A percentile compares a stretch with the other conserved stretches of the same genome.
Evolutionary conservation across 1,139 yeast genomes (phyloP).

Genomic region (Barnettozyma hawaiiensis): DNA sequence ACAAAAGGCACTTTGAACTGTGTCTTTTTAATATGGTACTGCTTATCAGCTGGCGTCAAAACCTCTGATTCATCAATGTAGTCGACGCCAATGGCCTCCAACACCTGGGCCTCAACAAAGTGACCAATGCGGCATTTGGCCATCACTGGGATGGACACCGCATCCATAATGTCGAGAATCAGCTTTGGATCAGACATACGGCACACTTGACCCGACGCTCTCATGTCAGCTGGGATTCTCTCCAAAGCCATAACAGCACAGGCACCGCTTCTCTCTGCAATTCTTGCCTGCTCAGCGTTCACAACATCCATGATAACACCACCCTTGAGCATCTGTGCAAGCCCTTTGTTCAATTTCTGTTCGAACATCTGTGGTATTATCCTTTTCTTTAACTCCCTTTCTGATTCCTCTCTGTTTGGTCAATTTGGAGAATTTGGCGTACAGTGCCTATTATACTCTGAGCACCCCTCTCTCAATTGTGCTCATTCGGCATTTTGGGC

Average conservation of each 20-base stretch:
- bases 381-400: too few species aligned
- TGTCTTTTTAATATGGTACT: slow-evolving; percentile 57
- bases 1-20: slow-evolving; percentile 73
- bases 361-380: background rate
- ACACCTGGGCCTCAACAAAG: slow-evolving; percentile 74
- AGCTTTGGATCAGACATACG: slow-evolving; percentile 85
- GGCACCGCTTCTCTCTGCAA: slow-evolving; percentile 85
- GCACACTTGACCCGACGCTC: slow-evolving; percentile 79
- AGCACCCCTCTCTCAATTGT: too few species aligned
- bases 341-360: slow-evolving; percentile 55
- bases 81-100: slow-evolving; percentile 69
- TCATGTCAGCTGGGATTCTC: slow-evolving; percentile 82
- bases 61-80: slow-evolving; percentile 86
- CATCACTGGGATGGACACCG: slow-evolving; percentile 73
- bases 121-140: slow-evolving; percentile 88
- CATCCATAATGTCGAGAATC: slow-evolving; percentile 69
- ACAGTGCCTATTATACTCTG: too few species aligned
- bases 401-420: too few species aligned
- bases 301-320: slow-evolving; percentile 65
- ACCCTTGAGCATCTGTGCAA: slow-evolving; percentile 86
- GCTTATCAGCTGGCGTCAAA: slow-evolving; percentile 74
- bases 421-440: too few species aligned
- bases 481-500: too few species aligned
- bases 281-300: slow-evolving; percentile 51
- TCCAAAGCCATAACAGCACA: slow-evolving; percentile 91